Percentiles rank a stretch among this genome's conserved stretches.
Conservation (phyloP, 2,329 filamentous ascomycete species). For the Trichoderma breve region DNA sequence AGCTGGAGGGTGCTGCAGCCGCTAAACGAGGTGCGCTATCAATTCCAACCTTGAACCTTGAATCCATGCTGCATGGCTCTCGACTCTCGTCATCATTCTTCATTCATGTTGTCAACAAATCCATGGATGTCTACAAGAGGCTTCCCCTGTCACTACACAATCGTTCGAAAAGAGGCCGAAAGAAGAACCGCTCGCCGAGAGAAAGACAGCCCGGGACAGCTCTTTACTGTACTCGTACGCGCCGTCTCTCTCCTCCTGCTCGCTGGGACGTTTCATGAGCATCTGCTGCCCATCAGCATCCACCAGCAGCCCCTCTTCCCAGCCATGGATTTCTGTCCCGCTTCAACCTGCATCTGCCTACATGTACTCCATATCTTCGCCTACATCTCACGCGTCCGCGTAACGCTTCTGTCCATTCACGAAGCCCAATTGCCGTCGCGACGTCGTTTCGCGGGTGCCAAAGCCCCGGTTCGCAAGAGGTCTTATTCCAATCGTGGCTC, state of each 20-base stretch:
- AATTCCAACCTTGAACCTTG: not conserved
- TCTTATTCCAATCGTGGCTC: not conserved
- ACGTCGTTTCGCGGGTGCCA: not conserved
- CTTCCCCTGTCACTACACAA: not conserved
- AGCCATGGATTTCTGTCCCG: constrained; percentile 1
- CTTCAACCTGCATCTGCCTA: not conserved
- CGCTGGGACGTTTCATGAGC: not conserved
- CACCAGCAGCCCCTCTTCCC: constrained; percentile 8
- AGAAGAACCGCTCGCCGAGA: not conserved
- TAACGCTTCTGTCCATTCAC: not conserved
- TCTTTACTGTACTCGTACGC: not conserved
- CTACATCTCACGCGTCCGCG: constrained; percentile 2
- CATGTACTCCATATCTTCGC: not conserved
- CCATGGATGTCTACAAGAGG: not conserved
- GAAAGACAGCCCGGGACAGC: not conserved
- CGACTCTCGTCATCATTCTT: not conserved
- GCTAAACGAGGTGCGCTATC: not conserved
- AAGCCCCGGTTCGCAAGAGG: not conserved
- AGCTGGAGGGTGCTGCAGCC: not conserved
- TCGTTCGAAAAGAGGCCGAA: not conserved
- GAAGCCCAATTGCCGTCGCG: not conserved
- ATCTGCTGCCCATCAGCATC: not conserved
- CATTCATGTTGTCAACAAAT: not conserved
- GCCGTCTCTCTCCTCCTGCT: not conserved
- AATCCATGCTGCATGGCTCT: not conserved